Evolutionary conservation across 805 yeast genomes (phyloP).

Genomic region (Teunomyces funiuensis): DNA sequence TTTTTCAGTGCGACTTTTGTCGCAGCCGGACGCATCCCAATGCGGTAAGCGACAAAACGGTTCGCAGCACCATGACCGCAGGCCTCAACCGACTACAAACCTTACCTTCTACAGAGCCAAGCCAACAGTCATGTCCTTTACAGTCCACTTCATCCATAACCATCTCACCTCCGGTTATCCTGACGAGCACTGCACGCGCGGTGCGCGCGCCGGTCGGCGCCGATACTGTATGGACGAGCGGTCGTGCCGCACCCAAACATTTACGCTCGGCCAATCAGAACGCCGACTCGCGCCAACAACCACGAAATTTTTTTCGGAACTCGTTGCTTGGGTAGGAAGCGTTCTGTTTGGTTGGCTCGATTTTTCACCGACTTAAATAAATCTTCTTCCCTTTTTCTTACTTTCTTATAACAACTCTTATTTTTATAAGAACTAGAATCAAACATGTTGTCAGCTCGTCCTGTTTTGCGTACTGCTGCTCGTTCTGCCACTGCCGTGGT

Average conservation of each 20-base stretch:
- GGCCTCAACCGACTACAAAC: too few species aligned
- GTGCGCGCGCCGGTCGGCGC: slow-evolving; percentile 2
- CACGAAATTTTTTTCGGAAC: slow-evolving; percentile 6
- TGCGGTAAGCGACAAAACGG: background rate
- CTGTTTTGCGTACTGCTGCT: slow-evolving; percentile 81
- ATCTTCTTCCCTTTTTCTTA: slow-evolving; percentile 11
- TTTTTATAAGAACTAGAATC: slow-evolving; percentile 16
- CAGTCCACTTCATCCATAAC: too few species aligned
- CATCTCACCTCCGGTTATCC: too few species aligned
- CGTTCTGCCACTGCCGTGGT: slow-evolving; percentile 60
- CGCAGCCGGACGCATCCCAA: background rate
- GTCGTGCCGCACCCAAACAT: slow-evolving; percentile 9
- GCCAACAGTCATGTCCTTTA: too few species aligned
- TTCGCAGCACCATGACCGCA: too few species aligned
- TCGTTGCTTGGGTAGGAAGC: slow-evolving; percentile 7
- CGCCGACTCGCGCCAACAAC: slow-evolving; percentile 4
- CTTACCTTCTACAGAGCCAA: too few species aligned
- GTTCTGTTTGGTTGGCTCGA: slow-evolving; percentile 5
- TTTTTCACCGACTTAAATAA: slow-evolving; percentile 9
- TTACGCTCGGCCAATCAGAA: slow-evolving; percentile 12
- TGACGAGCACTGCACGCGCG: too few species aligned
- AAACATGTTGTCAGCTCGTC: slow-evolving; percentile 81
- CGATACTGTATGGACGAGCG: background rate
- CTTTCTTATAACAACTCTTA: slow-evolving; percentile 14
- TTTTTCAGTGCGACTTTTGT: slow-evolving; percentile 7